Evolutionary conservation across 1,284 basidiomycete species (phyloP).

Genomic region (Ustilago shanxiensis): DNA sequence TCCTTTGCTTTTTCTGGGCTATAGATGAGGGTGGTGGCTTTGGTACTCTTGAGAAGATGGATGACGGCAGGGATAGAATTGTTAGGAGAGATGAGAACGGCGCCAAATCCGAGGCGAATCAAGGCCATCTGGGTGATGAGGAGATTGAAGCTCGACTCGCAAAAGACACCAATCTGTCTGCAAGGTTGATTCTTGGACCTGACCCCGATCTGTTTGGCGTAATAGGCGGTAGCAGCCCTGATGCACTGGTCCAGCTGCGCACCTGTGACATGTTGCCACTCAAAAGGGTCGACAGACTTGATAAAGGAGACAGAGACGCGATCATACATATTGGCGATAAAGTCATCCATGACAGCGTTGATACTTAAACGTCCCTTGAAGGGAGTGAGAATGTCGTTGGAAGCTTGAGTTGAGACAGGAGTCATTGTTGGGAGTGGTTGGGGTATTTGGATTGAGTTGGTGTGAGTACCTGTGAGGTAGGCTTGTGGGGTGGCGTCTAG

Average conservation of each 20-base stretch:
- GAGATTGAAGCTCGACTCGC: constrained; percentile 29
- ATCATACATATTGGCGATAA: constrained; percentile 5
- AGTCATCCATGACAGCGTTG: constrained; percentile 42
- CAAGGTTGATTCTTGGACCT: constrained; percentile 16
- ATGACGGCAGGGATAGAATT: constrained; percentile 43
- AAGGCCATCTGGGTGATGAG: constrained; percentile 38
- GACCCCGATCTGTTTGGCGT: constrained; percentile 21
- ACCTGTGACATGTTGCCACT: constrained; percentile 39
- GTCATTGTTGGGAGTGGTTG: constrained; percentile 12
- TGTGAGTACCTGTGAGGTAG: too few relatives aligned
- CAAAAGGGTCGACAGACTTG: constrained; percentile 35
- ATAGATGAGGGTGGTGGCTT: constrained; percentile 11
- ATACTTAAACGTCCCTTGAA: constrained; percentile 23
- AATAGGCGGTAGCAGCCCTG: constrained; percentile 38
- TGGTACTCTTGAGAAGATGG: constrained; percentile 43
- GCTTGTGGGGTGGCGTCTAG: too few relatives aligned
- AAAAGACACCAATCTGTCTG: constrained; percentile 27
- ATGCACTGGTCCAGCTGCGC: constrained; percentile 30
- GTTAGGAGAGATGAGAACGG: constrained; percentile 52
- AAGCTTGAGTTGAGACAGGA: constrained; percentile 14
- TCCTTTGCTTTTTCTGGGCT: constrained; percentile 15
- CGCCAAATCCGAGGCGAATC: constrained; percentile 38
- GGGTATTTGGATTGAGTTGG: too few relatives aligned
- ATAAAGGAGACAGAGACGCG: constrained; percentile 27
- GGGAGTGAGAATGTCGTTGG: constrained; percentile 29